phyloP scores from a whole-genome alignment of 2,329 filamentous ascomycete species.

The Coniochaeta sp. region DNA sequence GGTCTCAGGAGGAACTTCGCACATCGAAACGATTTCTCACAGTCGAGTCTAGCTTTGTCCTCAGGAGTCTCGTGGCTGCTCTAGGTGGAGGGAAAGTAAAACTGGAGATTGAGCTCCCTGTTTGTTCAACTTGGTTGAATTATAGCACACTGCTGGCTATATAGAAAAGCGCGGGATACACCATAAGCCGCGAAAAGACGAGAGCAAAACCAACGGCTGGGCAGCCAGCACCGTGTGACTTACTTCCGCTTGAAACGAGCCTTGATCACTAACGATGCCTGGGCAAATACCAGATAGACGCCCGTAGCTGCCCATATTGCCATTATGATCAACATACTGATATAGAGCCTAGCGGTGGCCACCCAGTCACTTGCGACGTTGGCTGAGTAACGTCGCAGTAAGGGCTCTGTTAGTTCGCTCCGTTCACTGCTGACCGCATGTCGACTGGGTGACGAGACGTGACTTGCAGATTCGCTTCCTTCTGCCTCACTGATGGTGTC shows the following conservation, averaged over 20 bases:
- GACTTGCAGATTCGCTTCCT: constrained; percentile 15
- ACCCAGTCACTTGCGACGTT: not conserved
- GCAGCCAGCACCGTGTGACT: too few relatives aligned
- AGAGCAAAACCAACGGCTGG: too few relatives aligned
- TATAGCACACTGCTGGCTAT: too few relatives aligned
- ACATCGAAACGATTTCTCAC: too few relatives aligned
- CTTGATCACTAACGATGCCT: not conserved
- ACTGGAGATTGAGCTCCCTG: too few relatives aligned
- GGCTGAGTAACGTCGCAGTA: not conserved
- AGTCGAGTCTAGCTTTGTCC: too few relatives aligned
- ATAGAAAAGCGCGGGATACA: too few relatives aligned
- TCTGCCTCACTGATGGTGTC: constrained; percentile 40
- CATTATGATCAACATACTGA: not conserved
- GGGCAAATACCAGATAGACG: not conserved
- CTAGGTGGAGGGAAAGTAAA: too few relatives aligned
- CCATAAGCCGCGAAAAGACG: too few relatives aligned
- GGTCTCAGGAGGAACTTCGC: too few relatives aligned
- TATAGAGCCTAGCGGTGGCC: not conserved
- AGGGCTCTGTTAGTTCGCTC: not conserved
- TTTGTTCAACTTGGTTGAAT: too few relatives aligned
- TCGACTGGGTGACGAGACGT: constrained; percentile 11
- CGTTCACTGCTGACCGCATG: constrained; percentile 4
- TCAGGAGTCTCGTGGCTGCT: too few relatives aligned
- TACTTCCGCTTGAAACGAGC: constrained; percentile 15
- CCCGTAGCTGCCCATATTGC: not conserved